Base-by-base conservation (phyloP, 2,329 filamentous ascomycete genomes). In the Fusarium foetens region DNA sequence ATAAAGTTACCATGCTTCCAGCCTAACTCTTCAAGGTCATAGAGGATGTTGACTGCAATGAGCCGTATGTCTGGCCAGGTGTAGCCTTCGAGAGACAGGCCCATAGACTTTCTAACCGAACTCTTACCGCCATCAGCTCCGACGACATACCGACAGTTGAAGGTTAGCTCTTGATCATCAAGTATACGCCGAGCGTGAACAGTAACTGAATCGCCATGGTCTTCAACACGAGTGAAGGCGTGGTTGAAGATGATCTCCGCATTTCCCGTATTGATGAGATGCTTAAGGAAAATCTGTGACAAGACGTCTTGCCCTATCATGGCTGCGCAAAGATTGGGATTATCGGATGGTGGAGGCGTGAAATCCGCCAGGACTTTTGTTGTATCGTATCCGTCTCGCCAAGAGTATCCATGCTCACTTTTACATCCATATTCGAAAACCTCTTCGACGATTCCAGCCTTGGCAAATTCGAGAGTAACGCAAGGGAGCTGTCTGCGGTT, bases 371-470 rank as follows among this genome's bases (percentile, higher is more conserved):
- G 19, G 25, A 53, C 13, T 12, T 53, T 53, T 9, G 49, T n/a
- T 29, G 33, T 53, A 29, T 53, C 49, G 19, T 39, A 17, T 12
- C 49, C 49, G 19, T 53, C 49, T 13, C 49, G 1, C 49, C 49
- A 53, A n/a, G 5, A 53, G 23, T n/a, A 39, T 27, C 49, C 49
- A 21, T 39, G 2, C 0, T 17, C 13, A 10, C 13, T 38, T 1
- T 9, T 39, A 17, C 5, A 38, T 1, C 9, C 23, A 1, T 2
- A 27, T 1, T 39, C 19, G 0, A 39, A 3, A 2, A 53, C 23
- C 1, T 53, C 49, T 0, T 53, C 0, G 23, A 39, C 1, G 9
- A 53, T 4, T 12, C 49, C 49, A 7, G 49, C 33, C 6, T 39
- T 53, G 10, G 10, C 14, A 6, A 53, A 39, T 6, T 53, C 49